phyloP scores from a whole-genome alignment of 495 filamentous ascomycete species.

The Xylaria telfairii region DNA sequence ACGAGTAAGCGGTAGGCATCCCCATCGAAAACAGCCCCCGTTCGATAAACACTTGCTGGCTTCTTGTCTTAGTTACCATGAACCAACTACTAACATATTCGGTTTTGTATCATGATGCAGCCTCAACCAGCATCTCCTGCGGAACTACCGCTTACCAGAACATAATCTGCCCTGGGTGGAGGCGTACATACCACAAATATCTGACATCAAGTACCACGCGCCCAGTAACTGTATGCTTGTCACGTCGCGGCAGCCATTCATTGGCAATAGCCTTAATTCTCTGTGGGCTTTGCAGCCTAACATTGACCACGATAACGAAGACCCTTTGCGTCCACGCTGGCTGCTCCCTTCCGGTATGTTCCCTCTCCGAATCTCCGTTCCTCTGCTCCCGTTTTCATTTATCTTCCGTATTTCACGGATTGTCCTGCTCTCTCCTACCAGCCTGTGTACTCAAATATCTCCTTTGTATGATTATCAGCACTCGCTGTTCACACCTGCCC shows the following conservation, averaged over 20 bases:
- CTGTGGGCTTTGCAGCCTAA: conserved; percentile 28
- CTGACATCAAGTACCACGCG: conserved; percentile 41
- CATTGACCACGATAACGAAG: background rate
- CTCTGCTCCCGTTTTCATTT: background rate
- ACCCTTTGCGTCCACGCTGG: conserved; percentile 29
- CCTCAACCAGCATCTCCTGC: conserved; percentile 10
- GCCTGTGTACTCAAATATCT: background rate
- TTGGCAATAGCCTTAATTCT: background rate
- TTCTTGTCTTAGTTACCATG: background rate
- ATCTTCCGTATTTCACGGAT: background rate
- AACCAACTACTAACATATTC: background rate
- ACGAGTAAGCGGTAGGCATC: conserved; percentile 17
- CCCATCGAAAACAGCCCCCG: too few species aligned
- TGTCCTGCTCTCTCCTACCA: background rate
- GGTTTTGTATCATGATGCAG: background rate
- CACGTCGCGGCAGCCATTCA: conserved; percentile 24
- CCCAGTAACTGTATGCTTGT: conserved; percentile 37
- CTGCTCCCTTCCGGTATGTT: conserved; percentile 18
- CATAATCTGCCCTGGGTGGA: background rate
- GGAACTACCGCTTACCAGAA: background rate
- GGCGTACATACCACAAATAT: conserved; percentile 20
- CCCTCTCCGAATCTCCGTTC: background rate
- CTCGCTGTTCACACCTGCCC: background rate
- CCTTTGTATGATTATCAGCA: background rate
- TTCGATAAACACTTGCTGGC: background rate